Evolutionary conservation across 208 protist genomes (phyloP).

Genomic region (Trypanosoma caninum): DNA sequence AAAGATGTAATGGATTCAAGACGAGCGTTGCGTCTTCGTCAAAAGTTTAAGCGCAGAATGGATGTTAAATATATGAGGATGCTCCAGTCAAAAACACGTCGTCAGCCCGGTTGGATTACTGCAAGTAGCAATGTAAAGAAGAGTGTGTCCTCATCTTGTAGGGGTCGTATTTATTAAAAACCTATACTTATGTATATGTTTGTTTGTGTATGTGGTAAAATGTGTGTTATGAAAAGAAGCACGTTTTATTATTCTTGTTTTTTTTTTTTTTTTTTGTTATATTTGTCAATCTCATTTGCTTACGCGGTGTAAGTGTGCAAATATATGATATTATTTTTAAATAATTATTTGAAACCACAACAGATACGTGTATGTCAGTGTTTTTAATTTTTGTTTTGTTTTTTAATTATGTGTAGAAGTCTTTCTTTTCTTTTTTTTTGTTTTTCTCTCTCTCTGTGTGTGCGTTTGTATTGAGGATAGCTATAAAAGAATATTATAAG

Average conservation of each 20-base stretch:
- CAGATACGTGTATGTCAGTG: too few relatives aligned
- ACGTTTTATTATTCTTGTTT: neutral
- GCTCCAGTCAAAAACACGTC: neutral
- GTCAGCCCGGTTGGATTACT: too few relatives aligned
- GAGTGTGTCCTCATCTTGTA: neutral
- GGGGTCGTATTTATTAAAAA: neutral
- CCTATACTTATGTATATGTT: neutral
- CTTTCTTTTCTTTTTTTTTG: neutral
- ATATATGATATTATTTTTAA: neutral
- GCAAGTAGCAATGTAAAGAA: neutral
- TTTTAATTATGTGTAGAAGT: too few relatives aligned
- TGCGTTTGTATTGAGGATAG: neutral
- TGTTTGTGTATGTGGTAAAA: neutral
- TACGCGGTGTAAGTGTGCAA: too few relatives aligned
- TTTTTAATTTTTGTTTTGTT: too few relatives aligned
- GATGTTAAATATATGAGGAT: neutral
- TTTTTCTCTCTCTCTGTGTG: neutral
- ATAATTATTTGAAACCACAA: too few relatives aligned
- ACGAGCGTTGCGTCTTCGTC: slow-evolving; percentile 7
- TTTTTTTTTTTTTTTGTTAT: too few relatives aligned
- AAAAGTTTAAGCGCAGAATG: slow-evolving; percentile 6
- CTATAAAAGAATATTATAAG: neutral
- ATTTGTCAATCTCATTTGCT: too few relatives aligned
- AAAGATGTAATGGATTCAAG: neutral
- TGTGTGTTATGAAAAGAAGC: neutral